Evolutionary conservation across 2,329 filamentous ascomycete species (phyloP).

Genomic region (Penicillium polonicum): DNA sequence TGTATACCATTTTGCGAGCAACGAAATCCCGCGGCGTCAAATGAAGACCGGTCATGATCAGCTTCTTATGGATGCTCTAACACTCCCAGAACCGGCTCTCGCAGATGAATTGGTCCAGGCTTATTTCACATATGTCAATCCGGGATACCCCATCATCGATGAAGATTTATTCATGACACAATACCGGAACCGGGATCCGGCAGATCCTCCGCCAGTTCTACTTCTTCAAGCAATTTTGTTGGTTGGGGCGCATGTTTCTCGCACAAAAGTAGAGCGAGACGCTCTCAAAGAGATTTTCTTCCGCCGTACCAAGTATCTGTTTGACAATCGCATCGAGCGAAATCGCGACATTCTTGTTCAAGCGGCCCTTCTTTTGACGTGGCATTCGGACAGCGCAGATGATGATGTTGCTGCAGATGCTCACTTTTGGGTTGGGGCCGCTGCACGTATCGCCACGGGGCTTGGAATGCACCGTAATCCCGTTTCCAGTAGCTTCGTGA

Average conservation of each 20-base stretch:
- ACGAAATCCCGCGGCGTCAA: slow-evolving; percentile 45
- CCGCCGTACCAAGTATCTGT: slow-evolving; percentile 53
- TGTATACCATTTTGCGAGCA: slow-evolving; percentile 46
- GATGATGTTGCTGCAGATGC: slow-evolving; percentile 57
- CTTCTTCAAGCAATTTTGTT: slow-evolving; percentile 53
- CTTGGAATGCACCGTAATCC: slow-evolving; percentile 55
- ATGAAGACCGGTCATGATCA: slow-evolving; percentile 47
- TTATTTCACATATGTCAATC: slow-evolving; percentile 53
- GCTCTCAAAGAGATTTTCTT: slow-evolving; percentile 52
- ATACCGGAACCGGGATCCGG: slow-evolving; percentile 48
- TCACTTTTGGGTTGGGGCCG: slow-evolving; percentile 55
- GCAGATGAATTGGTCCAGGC: slow-evolving; percentile 53
- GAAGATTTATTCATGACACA: slow-evolving; percentile 53
- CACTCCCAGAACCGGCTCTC: slow-evolving; percentile 49
- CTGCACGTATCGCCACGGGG: slow-evolving; percentile 53
- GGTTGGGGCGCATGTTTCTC: slow-evolving; percentile 53
- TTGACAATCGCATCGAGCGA: slow-evolving; percentile 55
- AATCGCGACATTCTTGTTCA: slow-evolving; percentile 57
- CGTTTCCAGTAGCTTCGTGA: slow-evolving; percentile 42
- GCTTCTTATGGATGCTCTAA: slow-evolving; percentile 50
- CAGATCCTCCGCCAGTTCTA: slow-evolving; percentile 48
- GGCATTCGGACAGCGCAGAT: slow-evolving; percentile 54
- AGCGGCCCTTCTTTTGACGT: slow-evolving; percentile 55
- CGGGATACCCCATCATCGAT: slow-evolving; percentile 54
- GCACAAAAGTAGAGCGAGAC: slow-evolving; percentile 43